Evolutionary conservation across 345 rosid species (phyloP).

Genomic region (Erysimum cheiranthoides): DNA sequence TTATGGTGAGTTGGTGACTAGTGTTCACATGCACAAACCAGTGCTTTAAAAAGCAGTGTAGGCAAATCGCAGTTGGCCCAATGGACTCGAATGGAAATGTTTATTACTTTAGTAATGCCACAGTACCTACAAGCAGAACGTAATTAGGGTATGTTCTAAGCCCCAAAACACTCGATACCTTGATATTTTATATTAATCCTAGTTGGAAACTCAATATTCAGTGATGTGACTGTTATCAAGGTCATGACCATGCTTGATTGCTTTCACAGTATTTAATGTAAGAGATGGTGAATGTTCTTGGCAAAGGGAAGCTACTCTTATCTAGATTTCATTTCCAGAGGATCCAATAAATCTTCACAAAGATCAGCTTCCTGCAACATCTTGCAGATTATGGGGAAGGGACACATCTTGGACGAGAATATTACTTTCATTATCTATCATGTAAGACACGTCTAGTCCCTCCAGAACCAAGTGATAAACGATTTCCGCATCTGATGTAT

Average conservation of each 20-base stretch:
- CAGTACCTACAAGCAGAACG: not conserved
- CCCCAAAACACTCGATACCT: not conserved
- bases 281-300: slow-evolving; percentile 6
- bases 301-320: not conserved
- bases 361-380: slow-evolving; percentile 23
- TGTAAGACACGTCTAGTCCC: slow-evolving; percentile 75
- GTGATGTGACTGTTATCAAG: not conserved
- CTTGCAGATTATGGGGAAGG: slow-evolving; percentile 34
- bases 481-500: slow-evolving; percentile 34
- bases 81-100: not conserved
- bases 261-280: not conserved
- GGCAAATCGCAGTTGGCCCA: not conserved
- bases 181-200: not conserved
- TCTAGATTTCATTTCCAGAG: slow-evolving; percentile 11
- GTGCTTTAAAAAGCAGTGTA: not conserved
- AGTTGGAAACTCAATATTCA: not conserved
- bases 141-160: not conserved
- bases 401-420: slow-evolving; percentile 62
- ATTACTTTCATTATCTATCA: slow-evolving; percentile 61
- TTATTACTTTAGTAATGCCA: not conserved
- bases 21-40: not conserved
- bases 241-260: not conserved
- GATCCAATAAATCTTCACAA: slow-evolving; percentile 15
- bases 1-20: not conserved
- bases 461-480: slow-evolving; percentile 79